Conservation (phyloP, 1,139 yeast genomes). For the Zygosaccharomyces sapae region DNA sequence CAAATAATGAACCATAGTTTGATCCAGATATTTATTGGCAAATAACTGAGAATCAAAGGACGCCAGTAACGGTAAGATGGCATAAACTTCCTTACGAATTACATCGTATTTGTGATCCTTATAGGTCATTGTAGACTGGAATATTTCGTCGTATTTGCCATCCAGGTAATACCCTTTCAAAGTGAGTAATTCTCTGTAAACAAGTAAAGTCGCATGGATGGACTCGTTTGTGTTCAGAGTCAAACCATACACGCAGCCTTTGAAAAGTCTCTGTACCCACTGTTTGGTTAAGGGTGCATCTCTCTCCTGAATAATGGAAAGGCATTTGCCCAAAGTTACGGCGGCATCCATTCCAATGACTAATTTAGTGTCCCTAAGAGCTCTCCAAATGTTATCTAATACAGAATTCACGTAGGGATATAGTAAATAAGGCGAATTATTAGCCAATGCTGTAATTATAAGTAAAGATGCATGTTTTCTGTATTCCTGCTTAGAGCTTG, state of each 20-base stretch:
- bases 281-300: slow-evolving; percentile 65
- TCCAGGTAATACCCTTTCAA: slow-evolving; percentile 64
- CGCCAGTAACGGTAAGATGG: slow-evolving; percentile 78
- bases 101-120: slow-evolving; percentile 73
- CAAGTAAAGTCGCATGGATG: slow-evolving; percentile 81
- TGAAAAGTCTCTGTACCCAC: slow-evolving; percentile 72
- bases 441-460: slow-evolving; percentile 77
- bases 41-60: slow-evolving; percentile 72
- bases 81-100: slow-evolving; percentile 77
- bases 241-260: slow-evolving; percentile 53
- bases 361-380: slow-evolving; percentile 72
- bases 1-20: slow-evolving; percentile 72
- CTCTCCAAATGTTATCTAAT: slow-evolving; percentile 81
- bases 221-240: slow-evolving; percentile 55
- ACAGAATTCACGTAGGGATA: slow-evolving; percentile 76
- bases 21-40: slow-evolving; percentile 75
- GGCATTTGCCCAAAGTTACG: slow-evolving; percentile 68
- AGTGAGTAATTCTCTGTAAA: slow-evolving; percentile 72
- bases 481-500: slow-evolving; percentile 70
- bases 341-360: slow-evolving; percentile 82
- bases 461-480: slow-evolving; percentile 89
- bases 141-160: slow-evolving; percentile 70
- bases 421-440: slow-evolving; percentile 79
- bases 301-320: slow-evolving; percentile 72
- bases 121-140: slow-evolving; percentile 68